Conservation (phyloP, 768 basidiomycete species). For the Agaricus sinodeliciosus region DNA sequence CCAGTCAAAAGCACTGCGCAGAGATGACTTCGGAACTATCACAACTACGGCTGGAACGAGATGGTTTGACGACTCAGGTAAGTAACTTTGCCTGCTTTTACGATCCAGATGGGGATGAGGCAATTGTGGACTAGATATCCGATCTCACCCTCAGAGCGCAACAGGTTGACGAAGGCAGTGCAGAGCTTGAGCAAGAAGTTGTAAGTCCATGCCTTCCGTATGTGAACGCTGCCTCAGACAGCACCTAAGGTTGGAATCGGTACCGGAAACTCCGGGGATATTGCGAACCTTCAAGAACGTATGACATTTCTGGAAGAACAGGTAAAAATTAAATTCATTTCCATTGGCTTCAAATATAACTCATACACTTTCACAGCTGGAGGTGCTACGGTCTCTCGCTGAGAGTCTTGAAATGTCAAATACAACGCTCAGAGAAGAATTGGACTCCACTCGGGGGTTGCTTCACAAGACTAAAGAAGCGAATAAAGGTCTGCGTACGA, state of each 20-base stretch:
- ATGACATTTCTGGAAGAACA: constrained; percentile 12
- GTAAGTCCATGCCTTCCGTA: not conserved
- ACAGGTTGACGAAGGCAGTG: not conserved
- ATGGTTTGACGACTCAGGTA: constrained; percentile 2
- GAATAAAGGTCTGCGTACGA: constrained; percentile 19
- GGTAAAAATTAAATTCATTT: not conserved
- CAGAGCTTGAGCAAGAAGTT: not conserved
- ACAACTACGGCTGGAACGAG: not conserved
- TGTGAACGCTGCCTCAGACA: not conserved
- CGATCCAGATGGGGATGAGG: not conserved
- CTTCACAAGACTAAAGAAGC: constrained; percentile 23
- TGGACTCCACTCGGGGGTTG: constrained; percentile 17
- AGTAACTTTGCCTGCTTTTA: not conserved
- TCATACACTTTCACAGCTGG: constrained; percentile 11
- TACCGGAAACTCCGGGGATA: not conserved
- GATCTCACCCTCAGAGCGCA: not conserved
- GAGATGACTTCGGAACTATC: constrained; percentile 5
- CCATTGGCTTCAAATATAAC: not conserved
- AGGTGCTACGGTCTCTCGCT: constrained; percentile 15
- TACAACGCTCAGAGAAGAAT: constrained; percentile 16
- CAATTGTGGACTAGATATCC: not conserved
- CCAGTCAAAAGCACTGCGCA: not conserved
- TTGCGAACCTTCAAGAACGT: constrained; percentile 4
- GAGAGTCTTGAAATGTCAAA: constrained; percentile 18
- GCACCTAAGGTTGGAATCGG: not conserved